A percentile compares a stretch with the other conserved stretches of the same genome.
Conservation (phyloP, 805 yeast species). For the Lipomyces yamanashiensis region DNA sequence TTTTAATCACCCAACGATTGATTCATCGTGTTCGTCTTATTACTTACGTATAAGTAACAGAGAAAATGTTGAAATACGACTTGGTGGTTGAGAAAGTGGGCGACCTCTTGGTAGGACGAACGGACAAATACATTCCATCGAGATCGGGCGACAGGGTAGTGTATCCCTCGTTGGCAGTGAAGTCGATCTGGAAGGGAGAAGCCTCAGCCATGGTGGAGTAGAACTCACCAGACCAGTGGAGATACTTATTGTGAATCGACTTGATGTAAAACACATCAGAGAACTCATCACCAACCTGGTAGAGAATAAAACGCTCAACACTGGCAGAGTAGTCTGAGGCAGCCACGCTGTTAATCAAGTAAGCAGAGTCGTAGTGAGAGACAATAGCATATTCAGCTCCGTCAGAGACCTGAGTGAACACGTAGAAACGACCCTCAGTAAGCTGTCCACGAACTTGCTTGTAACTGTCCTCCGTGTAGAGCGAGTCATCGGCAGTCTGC, state of each 20-base stretch:
- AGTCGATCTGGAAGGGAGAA: conserved; percentile 6
- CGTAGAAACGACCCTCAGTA: conserved; percentile 39
- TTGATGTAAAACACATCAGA: conserved; percentile 18
- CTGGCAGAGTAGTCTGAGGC: conserved; percentile 1
- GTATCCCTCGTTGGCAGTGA: conserved; percentile 18
- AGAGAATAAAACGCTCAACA: conserved; percentile 15
- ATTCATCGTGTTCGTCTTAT: neutral
- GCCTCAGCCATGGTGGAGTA: conserved; percentile 10
- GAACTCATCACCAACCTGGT: conserved; percentile 24
- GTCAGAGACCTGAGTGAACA: conserved; percentile 12
- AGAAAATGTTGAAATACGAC: conserved; percentile 14
- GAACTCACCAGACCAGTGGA: conserved; percentile 12
- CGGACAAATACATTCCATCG: conserved; percentile 8
- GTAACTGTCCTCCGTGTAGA: conserved; percentile 36
- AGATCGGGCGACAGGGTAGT: conserved; percentile 6
- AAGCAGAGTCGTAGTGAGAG: conserved; percentile 5
- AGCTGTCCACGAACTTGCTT: conserved; percentile 36
- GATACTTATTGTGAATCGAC: conserved; percentile 13
- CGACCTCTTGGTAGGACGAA: neutral
- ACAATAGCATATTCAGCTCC: conserved; percentile 2
- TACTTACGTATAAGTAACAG: conserved; percentile 13
- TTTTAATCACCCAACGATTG: neutral
- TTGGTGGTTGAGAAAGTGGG: conserved; percentile 1
- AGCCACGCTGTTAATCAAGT: conserved; percentile 2
- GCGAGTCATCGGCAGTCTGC: conserved; percentile 28